These are phyloP conservation scores for Aureobasidium vineae DNA, from an alignment of 2,329 filamentous ascomycete species.

Conservation along the genomic window DNA sequence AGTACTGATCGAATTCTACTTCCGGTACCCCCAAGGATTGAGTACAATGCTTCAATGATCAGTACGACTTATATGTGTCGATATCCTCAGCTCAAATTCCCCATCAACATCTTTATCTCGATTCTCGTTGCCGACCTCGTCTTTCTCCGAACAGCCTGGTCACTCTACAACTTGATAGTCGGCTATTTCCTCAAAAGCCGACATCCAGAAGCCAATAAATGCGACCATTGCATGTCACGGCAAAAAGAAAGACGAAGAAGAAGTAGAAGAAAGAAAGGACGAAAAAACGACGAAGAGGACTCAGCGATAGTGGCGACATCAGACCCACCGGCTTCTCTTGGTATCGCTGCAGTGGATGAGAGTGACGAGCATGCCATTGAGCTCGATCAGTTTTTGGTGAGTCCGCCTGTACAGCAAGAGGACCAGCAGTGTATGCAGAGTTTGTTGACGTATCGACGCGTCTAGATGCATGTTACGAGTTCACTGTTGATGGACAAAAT, in stretches of 20 bases:
- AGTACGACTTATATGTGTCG: not conserved
- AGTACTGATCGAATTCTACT: too few relatives aligned
- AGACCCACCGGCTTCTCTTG: not conserved
- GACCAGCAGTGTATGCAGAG: not conserved
- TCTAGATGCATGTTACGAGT: too few relatives aligned
- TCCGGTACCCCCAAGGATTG: too few relatives aligned
- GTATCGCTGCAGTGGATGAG: not conserved
- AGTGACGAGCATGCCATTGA: not conserved
- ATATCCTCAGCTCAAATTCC: not conserved
- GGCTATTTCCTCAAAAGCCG: not conserved
- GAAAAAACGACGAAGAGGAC: too few relatives aligned
- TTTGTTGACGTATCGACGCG: not conserved
- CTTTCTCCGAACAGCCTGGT: not conserved
- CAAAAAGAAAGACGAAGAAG: not conserved
- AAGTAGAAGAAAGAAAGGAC: too few relatives aligned
- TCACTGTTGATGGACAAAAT: too few relatives aligned
- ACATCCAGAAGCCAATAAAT: not conserved
- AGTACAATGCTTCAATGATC: not conserved
- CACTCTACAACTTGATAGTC: not conserved
- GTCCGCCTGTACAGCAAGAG: not conserved
- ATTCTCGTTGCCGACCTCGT: conserved; percentile 1
- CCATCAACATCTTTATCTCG: not conserved
- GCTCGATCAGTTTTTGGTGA: not conserved
- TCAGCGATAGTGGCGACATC: too few relatives aligned
- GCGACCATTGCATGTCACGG: not conserved